Evolutionary conservation across 495 filamentous ascomycete genomes (phyloP), one percentile per base, ranked within the genome.

Genomic region (Tuber borchii): DNA sequence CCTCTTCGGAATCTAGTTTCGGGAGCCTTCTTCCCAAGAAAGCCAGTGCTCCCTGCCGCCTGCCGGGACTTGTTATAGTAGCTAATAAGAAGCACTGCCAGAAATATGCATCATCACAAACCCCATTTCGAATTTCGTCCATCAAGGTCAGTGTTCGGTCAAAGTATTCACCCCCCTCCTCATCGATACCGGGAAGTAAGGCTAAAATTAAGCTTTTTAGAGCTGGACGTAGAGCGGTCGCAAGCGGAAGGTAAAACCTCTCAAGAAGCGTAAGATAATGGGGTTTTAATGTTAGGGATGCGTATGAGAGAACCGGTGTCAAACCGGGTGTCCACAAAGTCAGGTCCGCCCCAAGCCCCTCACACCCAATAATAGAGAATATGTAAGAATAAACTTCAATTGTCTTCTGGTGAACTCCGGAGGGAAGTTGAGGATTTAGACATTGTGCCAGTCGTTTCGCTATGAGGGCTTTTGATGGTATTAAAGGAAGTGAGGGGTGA

Each of bases 31-130:
- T 91, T 40, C 88, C 86, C 69, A 99, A 85, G 83, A 93, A 98
- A 40, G 95, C 92, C 74, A 99, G 85, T 34, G 93, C 93, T 40
- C 95, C 95, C 78, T 91, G 90, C 69, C 95, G 89, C 76, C 96
- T 88, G 61, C 89, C 92, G 40, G 92, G 87, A 81, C 93, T 94
- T 9, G 95, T 97, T 48, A 99, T 97, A 0, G 93, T 90, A 20
- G 94, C 93, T 51, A 98, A 87, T 79, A 99, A 97, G 78, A 99
- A 91, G 84, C 93, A 97, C 85, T 99, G 95, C 95, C 95, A 99
- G 83, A 97, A 99, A 83, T 93, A 97, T 78, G 93, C 92, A 72
- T 94, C 92, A 42, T 89, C 90, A 16, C 88, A 88, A 37, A 94
- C 88, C 17, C 89, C 89, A 80, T 87, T 85, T 78, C 91, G 93